Base-by-base conservation (phyloP, 371 early-diverging fungal genomes). In the Funneliformis caledonium region DNA sequence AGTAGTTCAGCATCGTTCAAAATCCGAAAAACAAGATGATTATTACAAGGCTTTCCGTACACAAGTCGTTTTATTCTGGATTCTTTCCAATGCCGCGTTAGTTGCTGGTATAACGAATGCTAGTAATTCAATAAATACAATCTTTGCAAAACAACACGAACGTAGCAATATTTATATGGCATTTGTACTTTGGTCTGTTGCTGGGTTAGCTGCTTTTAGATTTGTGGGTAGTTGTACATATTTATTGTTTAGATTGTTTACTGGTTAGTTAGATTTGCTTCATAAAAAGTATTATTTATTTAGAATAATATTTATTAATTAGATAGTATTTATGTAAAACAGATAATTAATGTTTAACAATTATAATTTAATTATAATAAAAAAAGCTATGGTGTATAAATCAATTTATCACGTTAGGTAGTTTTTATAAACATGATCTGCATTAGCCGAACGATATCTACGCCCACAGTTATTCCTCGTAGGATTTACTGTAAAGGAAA, bases 41-140 rank as follows among this genome's bases (percentile, higher is more conserved):
- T 92, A 94, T 83, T 96, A 96, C 88, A 92, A 93, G 81, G 87
- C 89, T 82, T 96, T 97, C 91, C 93, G 98, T 82, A 97, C 97
- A 2, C 86, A 91, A 31, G 85, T 96, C 16, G 90, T 98, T 14
- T 83, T 97, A 16, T 82, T 86, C 31, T 98, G 97, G 97, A 91
- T 96, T 82, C 85, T 95, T 80, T 87, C 92, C 68, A 98, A 98
- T 82, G 89, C 91, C 33, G 81, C 92, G 7, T 87, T 98, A 72
- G 92, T 95, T 8, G 89, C 87, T 6, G 80, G 84, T 56, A 85
- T 92, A 16, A 89, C 89, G 2, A 83, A 81, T 62, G 43, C 74
- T 5, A 78, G 72, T 19, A 80, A 82, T 2, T 61, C 60, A n/a
- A 73, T 85, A 48, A 12, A 37, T 64, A 14, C 22, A 31, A 69